These are phyloP conservation scores for Ambrosia trifida DNA, from an alignment of 129 eudicot genomes.

Conservation along the genomic window DNA sequence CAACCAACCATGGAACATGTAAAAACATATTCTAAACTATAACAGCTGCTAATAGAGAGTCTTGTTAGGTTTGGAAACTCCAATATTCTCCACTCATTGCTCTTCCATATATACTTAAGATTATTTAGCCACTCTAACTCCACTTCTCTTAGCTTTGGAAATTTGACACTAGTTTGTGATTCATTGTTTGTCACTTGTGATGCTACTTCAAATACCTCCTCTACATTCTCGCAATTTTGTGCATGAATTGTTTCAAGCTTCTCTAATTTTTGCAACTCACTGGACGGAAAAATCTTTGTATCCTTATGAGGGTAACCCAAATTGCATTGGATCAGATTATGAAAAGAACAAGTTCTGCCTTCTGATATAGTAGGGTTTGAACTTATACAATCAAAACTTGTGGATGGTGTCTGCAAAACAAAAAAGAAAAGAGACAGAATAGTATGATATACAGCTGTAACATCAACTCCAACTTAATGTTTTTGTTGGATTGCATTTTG, in stretches of 20 bases:
- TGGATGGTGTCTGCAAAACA: not conserved
- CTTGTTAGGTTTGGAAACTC: not conserved
- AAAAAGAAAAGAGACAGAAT: not conserved
- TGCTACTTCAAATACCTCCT: conserved; percentile 3
- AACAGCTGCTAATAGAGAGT: not conserved
- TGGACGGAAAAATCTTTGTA: not conserved
- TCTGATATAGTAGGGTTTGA: not conserved
- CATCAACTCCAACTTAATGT: no score
- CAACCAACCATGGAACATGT: not conserved
- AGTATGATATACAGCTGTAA: no score
- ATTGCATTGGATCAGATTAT: not conserved
- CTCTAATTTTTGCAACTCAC: not conserved
- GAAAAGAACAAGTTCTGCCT: not conserved
- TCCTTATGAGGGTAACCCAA: not conserved
- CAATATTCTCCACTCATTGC: not conserved
- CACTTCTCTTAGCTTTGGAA: conserved; percentile 11
- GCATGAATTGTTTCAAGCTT: not conserved
- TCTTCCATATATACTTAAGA: conserved; percentile 6
- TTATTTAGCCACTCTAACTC: not conserved
- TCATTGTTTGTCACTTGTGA: not conserved
- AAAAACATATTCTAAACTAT: not conserved
- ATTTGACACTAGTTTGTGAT: not conserved
- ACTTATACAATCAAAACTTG: not conserved
- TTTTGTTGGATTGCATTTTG: no score
- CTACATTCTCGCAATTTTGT: fast-evolving